A percentile compares a stretch with the other conserved stretches of the same genome.
phyloP scores from a whole-genome alignment of 768 basidiomycete species.

The Serendipita indica region DNA sequence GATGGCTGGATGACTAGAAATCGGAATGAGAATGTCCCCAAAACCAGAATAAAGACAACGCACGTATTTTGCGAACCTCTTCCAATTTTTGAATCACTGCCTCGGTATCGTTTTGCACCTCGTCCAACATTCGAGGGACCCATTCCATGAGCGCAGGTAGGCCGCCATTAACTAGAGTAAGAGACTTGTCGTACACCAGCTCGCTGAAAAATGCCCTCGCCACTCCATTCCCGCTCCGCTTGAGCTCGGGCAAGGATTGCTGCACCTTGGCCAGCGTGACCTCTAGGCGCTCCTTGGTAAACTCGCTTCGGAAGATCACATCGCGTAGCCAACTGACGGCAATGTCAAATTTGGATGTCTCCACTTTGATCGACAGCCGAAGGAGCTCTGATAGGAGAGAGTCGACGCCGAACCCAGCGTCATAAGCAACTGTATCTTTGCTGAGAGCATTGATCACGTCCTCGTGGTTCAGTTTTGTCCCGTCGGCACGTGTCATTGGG shows the following conservation, averaged over 20 bases:
- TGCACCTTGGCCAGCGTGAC: constrained; percentile 77
- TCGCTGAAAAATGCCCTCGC: constrained; percentile 54
- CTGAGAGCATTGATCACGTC: constrained; percentile 84
- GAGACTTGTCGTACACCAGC: constrained; percentile 50
- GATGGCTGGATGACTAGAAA: constrained; percentile 63
- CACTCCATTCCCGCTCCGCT: constrained; percentile 76
- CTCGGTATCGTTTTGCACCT: constrained; percentile 58
- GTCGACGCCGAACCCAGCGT: constrained; percentile 48
- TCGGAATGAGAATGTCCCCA: neutral
- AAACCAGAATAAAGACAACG: constrained; percentile 21
- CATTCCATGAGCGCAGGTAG: constrained; percentile 67
- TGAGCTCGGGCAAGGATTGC: constrained; percentile 80
- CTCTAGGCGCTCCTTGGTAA: constrained; percentile 66
- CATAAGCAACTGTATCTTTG: constrained; percentile 81
- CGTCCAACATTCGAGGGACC: constrained; percentile 54
- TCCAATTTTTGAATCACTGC: constrained; percentile 61
- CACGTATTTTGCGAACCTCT: constrained; percentile 51
- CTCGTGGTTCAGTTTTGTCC: constrained; percentile 64
- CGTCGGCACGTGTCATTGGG: constrained; percentile 55
- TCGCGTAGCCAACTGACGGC: constrained; percentile 80
- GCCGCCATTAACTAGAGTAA: constrained; percentile 50
- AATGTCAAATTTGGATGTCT: constrained; percentile 58
- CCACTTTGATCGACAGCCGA: constrained; percentile 71
- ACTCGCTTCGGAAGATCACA: constrained; percentile 57
- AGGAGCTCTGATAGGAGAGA: constrained; percentile 59